phyloP scores from a whole-genome alignment of 179 eudicot species.

The Beta lomatogona region DNA sequence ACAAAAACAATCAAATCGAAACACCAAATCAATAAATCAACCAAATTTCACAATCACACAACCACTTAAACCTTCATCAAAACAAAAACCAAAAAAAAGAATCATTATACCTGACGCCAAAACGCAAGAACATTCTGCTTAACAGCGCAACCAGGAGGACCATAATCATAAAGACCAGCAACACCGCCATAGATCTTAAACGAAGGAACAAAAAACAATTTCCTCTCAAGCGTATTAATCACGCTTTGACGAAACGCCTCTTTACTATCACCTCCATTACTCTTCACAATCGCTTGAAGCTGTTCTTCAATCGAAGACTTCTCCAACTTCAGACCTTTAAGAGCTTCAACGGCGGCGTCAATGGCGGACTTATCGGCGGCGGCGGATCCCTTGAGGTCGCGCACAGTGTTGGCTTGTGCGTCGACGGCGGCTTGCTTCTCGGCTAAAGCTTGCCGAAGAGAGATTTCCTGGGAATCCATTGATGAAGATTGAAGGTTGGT shows the following conservation, averaged over 20 bases:
- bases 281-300: slow-evolving; percentile 33
- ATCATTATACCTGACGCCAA: slow-evolving; percentile 73
- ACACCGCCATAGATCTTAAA: slow-evolving; percentile 94
- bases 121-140: slow-evolving; percentile 84
- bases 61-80: neutral
- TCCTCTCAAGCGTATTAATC: slow-evolving; percentile 73
- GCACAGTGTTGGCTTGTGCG: slow-evolving; percentile 45
- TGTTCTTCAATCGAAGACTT: slow-evolving; percentile 43
- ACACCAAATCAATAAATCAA: too few relatives aligned
- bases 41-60: neutral
- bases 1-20: neutral
- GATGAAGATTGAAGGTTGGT: neutral
- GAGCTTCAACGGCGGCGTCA: slow-evolving; percentile 45
- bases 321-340: slow-evolving; percentile 47
- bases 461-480: slow-evolving; percentile 33
- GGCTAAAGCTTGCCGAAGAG: slow-evolving; percentile 50
- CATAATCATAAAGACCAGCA: slow-evolving; percentile 83
- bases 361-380: slow-evolving; percentile 42
- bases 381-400: slow-evolving; percentile 44
- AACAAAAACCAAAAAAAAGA: neutral
- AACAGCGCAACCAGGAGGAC: slow-evolving; percentile 90
- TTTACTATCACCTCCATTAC: slow-evolving; percentile 44
- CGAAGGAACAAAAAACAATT: slow-evolving; percentile 73
- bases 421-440: slow-evolving; percentile 45
- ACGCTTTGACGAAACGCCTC: slow-evolving; percentile 74